Percentiles rank a stretch among this genome's conserved stretches.
phyloP scores from a whole-genome alignment of 345 rosid genomes.

The Abelmoschus esculentus region DNA sequence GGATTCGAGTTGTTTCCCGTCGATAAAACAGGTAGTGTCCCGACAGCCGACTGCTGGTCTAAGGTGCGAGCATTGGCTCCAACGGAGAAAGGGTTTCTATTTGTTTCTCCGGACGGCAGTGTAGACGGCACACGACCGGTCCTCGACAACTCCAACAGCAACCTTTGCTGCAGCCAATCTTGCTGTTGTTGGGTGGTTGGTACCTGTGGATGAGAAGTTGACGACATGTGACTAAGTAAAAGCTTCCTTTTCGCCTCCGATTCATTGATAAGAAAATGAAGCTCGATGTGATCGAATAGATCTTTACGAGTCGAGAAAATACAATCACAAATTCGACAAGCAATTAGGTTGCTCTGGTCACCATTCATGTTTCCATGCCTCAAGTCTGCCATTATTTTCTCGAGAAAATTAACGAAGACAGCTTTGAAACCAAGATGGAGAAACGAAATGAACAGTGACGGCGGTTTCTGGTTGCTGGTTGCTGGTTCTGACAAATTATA shows the following conservation, averaged over 20 bases:
- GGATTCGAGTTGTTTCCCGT: no score
- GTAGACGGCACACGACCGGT: no score
- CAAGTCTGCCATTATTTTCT: not conserved
- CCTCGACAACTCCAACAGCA: no score
- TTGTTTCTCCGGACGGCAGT: not conserved
- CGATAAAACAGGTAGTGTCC: no score
- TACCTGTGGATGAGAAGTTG: not conserved
- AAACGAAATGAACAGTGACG: not conserved
- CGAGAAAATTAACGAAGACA: not conserved
- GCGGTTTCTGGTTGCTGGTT: not conserved
- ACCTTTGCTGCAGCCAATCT: not conserved
- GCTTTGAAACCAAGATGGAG: not conserved
- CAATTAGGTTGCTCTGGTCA: not conserved
- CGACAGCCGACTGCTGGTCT: not conserved
- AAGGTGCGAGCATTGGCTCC: not conserved
- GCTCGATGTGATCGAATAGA: not conserved
- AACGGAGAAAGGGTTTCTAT: not conserved
- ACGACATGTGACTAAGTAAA: not conserved
- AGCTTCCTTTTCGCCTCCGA: not conserved
- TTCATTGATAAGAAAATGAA: not conserved
- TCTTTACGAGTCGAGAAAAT: not conserved
- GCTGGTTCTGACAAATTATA: not conserved
- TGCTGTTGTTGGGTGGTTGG: not conserved
- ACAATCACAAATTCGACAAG: conserved; percentile 1
- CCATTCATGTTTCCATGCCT: not conserved